Conservation (phyloP, 441 rosid species). For the Geranium incanum region DNA sequence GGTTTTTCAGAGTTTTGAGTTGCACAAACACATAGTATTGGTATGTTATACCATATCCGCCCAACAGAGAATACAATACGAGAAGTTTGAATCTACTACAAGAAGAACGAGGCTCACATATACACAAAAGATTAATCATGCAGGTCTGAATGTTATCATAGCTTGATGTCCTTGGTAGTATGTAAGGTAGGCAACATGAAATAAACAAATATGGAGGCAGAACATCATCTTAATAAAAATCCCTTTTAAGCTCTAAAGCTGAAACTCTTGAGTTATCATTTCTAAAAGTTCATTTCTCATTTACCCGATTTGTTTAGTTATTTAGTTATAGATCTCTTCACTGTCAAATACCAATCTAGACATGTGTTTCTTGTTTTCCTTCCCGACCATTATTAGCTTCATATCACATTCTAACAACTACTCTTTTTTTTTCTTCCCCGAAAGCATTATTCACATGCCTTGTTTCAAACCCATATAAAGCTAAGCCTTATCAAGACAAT, state of each 20-base stretch:
- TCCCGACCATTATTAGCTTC: too few species aligned
- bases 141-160: neutral
- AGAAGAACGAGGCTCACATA: neutral
- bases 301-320: neutral
- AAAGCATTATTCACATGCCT: neutral
- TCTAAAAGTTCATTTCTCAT: neutral
- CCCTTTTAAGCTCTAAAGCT: too few species aligned
- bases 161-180: neutral
- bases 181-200: neutral
- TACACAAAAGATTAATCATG: neutral
- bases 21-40: neutral
- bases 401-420: neutral
- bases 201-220: neutral
- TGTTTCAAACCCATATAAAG: neutral
- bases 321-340: neutral
- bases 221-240: neutral
- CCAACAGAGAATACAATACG: neutral
- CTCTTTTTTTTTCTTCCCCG: neutral
- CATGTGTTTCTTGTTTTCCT: neutral
- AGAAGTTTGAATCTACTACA: neutral
- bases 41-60: neutral
- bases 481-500: neutral
- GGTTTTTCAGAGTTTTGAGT: neutral
- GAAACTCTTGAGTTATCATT: neutral
- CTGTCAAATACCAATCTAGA: neutral